Conservation (phyloP, 2,329 filamentous ascomycete genomes). For the Aulographum hederae region DNA sequence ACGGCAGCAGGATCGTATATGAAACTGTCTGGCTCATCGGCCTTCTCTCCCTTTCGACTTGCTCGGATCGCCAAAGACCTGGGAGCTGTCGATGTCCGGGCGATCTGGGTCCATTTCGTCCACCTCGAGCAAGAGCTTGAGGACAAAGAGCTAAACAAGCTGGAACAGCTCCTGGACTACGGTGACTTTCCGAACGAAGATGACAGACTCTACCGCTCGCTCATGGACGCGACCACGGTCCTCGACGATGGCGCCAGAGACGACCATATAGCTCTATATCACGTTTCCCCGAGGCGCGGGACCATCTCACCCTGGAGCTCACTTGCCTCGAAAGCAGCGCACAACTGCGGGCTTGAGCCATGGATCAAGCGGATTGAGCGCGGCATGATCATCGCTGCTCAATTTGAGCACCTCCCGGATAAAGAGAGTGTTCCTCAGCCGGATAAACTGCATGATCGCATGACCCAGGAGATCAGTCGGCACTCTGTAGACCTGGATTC, state of each 20-base stretch:
- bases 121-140: slow-evolving; percentile 20
- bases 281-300: slow-evolving; percentile 61
- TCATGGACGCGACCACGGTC: slow-evolving; percentile 27
- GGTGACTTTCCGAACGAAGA: slow-evolving; percentile 31
- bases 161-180: slow-evolving; percentile 43
- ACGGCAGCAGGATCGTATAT: too few species aligned
- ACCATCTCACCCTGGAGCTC: slow-evolving; percentile 94
- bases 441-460: slow-evolving; percentile 74
- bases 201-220: slow-evolving; percentile 23
- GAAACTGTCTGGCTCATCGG: slow-evolving; percentile 32
- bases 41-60: slow-evolving; percentile 34
- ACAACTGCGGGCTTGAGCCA: slow-evolving; percentile 67
- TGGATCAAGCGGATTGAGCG: slow-evolving; percentile 68
- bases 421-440: slow-evolving; percentile 37
- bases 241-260: slow-evolving; percentile 32
- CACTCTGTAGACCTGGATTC: slow-evolving; percentile 47
- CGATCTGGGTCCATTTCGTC: slow-evolving; percentile 33
- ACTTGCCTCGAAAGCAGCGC: slow-evolving; percentile 82
- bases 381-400: slow-evolving; percentile 58
- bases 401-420: slow-evolving; percentile 32
- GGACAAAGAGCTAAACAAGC: slow-evolving; percentile 27
- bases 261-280: slow-evolving; percentile 39
- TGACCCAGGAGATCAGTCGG: slow-evolving; percentile 70
- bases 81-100: slow-evolving; percentile 26
- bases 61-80: slow-evolving; percentile 25